Conservation (phyloP, 345 rosid genomes). For the Dipteronia dyeriana region DNA sequence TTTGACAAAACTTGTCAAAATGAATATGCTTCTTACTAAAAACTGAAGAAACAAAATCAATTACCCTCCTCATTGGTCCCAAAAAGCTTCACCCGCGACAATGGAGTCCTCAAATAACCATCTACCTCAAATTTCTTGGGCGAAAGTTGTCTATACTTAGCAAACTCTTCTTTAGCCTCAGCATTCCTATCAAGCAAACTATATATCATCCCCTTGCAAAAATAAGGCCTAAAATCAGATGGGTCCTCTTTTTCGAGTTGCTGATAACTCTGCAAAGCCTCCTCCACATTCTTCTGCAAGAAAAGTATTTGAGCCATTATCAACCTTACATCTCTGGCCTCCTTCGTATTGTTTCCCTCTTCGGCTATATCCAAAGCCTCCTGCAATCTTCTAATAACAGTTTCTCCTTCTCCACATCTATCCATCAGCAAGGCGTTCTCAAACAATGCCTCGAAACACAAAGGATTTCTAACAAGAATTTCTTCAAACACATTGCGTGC, state of each 20-base stretch:
- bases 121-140: constrained; percentile 78
- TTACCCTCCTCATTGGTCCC: constrained; percentile 59
- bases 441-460: constrained; percentile 85
- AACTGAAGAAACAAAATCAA: constrained; percentile 24
- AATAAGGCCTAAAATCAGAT: constrained; percentile 73
- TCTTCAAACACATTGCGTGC: constrained; percentile 87
- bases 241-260: constrained; percentile 76
- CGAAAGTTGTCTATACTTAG: constrained; percentile 72
- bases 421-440: constrained; percentile 91
- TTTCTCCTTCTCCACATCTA: constrained; percentile 73
- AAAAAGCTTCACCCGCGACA: constrained; percentile 74
- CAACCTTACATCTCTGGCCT: constrained; percentile 77
- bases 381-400: constrained; percentile 63
- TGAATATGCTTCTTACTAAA: not conserved
- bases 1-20: not conserved
- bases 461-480: constrained; percentile 67
- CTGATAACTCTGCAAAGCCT: constrained; percentile 69
- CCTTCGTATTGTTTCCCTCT: constrained; percentile 60
- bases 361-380: constrained; percentile 67
- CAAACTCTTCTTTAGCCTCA: constrained; percentile 81
- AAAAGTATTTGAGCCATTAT: constrained; percentile 86
- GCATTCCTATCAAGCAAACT: constrained; percentile 71
- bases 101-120: constrained; percentile 69
- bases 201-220: constrained; percentile 79
- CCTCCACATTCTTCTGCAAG: constrained; percentile 84